Percentiles rank a stretch among this genome's conserved stretches.
phyloP scores from a whole-genome alignment of 768 basidiomycete genomes.

The Suillus alpinus region DNA sequence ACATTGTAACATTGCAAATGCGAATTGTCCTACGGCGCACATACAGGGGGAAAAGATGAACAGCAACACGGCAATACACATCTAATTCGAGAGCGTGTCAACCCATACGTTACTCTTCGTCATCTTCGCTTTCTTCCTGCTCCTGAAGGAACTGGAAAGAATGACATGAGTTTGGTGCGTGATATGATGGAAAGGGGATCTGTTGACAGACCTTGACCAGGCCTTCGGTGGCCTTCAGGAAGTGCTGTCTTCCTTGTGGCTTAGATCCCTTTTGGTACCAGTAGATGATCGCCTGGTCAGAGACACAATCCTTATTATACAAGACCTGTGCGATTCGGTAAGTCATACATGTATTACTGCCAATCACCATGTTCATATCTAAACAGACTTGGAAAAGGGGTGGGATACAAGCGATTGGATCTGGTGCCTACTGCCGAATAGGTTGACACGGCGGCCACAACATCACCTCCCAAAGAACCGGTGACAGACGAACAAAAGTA shows the following conservation, averaged over 20 bases:
- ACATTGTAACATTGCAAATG: not conserved
- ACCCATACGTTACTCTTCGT: slow-evolving; percentile 29
- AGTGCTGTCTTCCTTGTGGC: slow-evolving; percentile 92
- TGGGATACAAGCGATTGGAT: not conserved
- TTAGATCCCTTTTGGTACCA: slow-evolving; percentile 98
- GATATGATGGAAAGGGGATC: slow-evolving; percentile 1
- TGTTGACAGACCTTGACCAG: slow-evolving; percentile 74
- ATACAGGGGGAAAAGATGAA: not conserved
- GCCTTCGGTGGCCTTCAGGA: slow-evolving; percentile 83
- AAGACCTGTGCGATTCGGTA: slow-evolving; percentile 59
- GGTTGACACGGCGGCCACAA: not conserved
- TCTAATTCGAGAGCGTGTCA: not conserved
- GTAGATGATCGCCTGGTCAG: slow-evolving; percentile 95
- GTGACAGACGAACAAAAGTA: not conserved
- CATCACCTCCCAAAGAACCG: slow-evolving; percentile 2
- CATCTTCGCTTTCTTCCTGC: slow-evolving; percentile 76
- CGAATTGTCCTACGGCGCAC: not conserved
- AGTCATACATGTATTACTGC: slow-evolving; percentile 7
- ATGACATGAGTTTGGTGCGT: slow-evolving; percentile 32
- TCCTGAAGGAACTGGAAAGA: slow-evolving; percentile 82
- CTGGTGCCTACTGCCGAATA: not conserved
- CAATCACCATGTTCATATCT: not conserved
- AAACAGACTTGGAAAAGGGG: not conserved
- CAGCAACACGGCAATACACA: not conserved
- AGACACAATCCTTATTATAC: slow-evolving; percentile 94